phyloP scores from a whole-genome alignment of 805 yeast species.

The Cyberlindnera bimundalis region DNA sequence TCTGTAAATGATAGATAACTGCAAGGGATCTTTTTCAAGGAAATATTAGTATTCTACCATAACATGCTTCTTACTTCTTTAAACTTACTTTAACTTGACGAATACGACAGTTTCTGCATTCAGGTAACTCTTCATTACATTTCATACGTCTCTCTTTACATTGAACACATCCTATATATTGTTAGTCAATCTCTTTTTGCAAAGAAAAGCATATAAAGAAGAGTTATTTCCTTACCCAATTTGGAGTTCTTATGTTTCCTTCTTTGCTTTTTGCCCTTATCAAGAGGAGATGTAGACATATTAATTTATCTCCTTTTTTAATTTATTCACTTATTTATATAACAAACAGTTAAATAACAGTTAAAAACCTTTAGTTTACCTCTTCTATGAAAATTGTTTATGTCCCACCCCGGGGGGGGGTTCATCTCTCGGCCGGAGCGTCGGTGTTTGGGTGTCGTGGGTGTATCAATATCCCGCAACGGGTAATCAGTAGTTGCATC shows the following conservation, averaged over 20 bases:
- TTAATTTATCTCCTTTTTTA: background rate
- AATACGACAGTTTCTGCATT: constrained; percentile 41
- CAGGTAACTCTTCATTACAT: constrained; percentile 48
- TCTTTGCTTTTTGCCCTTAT: constrained; percentile 18
- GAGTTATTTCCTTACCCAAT: constrained; percentile 22
- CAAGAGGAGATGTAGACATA: no score
- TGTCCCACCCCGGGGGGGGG: no score
- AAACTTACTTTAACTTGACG: constrained; percentile 24
- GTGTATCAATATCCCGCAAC: no score
- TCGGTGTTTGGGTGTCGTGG: no score
- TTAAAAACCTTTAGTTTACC: background rate
- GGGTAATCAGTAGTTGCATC: no score
- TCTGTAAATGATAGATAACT: constrained; percentile 24
- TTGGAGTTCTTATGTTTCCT: constrained; percentile 31
- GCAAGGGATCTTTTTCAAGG: constrained; percentile 21
- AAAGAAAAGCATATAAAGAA: no score
- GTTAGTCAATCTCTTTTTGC: no score
- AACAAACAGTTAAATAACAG: no score
- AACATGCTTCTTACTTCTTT: no score
- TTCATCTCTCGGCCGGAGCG: no score
- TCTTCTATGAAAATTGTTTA: no score
- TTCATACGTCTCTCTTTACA: constrained; percentile 50
- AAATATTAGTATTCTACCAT: no score
- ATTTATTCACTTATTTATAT: background rate
- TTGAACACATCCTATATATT: constrained; percentile 47